phyloP scores from a whole-genome alignment of 345 rosid genomes.

The Corchorus capsularis region DNA sequence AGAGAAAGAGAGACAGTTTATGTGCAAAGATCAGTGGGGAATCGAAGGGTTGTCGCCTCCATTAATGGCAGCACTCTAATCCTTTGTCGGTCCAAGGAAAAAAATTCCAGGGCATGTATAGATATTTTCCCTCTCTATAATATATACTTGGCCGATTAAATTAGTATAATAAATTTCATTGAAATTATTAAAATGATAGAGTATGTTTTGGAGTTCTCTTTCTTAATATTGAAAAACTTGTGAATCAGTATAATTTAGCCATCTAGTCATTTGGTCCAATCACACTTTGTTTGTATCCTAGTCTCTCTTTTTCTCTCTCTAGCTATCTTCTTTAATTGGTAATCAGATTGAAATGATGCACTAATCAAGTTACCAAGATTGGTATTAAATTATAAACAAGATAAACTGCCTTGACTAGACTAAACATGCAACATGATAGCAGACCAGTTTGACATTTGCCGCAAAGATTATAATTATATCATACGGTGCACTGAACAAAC shows the following conservation, averaged over 20 bases:
- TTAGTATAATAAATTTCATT: too few species aligned
- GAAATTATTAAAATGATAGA: neutral
- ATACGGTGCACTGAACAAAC: slow-evolving; percentile 30
- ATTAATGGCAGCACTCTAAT: slow-evolving; percentile 71
- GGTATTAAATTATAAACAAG: slow-evolving; percentile 46
- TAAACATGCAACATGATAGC: slow-evolving; percentile 53
- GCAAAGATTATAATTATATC: neutral
- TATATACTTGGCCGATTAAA: too few species aligned
- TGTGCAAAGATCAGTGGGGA: slow-evolving; percentile 66
- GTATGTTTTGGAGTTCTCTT: neutral
- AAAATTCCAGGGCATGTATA: slow-evolving; percentile 1
- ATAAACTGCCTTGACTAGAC: slow-evolving; percentile 53
- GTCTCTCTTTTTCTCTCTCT: neutral
- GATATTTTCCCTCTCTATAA: too few species aligned
- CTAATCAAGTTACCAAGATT: slow-evolving; percentile 46
- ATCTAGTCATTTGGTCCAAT: slow-evolving; percentile 29
- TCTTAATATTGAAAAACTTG: neutral
- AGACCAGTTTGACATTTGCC: slow-evolving; percentile 26
- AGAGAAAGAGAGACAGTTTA: slow-evolving; percentile 47
- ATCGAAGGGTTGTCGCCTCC: slow-evolving; percentile 85
- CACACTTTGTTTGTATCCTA: slow-evolving; percentile 4
- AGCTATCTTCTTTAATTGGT: slow-evolving; percentile 7
- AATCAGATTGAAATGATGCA: slow-evolving; percentile 34
- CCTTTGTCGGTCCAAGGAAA: slow-evolving; percentile 61
- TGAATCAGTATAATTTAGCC: slow-evolving; percentile 16